phyloP scores from a whole-genome alignment of 108 stramenopile species.

The Cyclotella kingstonii region DNA sequence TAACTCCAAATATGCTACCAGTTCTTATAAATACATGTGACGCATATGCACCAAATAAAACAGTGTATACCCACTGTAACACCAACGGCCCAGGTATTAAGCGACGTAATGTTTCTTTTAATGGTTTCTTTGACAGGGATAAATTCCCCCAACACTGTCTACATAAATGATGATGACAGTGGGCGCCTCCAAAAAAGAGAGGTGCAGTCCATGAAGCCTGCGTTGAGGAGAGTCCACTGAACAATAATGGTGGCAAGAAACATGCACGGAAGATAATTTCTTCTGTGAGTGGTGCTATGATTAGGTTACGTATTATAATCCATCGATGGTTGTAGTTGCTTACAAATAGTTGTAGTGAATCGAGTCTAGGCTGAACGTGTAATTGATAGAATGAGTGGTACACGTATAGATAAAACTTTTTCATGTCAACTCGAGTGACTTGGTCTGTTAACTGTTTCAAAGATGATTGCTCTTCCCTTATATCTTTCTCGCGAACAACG shows the following conservation, averaged over 20 bases:
- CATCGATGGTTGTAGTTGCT: constrained; percentile 37
- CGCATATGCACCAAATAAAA: constrained; percentile 76
- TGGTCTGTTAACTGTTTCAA: background rate
- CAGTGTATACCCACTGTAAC: constrained; percentile 75
- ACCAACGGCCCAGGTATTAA: constrained; percentile 22
- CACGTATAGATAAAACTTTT: constrained; percentile 10
- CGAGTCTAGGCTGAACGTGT: constrained; percentile 14
- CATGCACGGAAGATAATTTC: constrained; percentile 84
- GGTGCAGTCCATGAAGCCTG: constrained; percentile 54
- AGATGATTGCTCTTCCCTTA: constrained; percentile 4
- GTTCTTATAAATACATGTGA: constrained; percentile 69
- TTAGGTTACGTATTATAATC: constrained; percentile 55
- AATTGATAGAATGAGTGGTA: constrained; percentile 7
- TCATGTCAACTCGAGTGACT: background rate
- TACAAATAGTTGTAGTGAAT: constrained; percentile 14
- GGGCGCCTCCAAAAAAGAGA: constrained; percentile 82
- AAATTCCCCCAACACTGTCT: constrained; percentile 19
- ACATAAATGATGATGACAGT: constrained; percentile 74
- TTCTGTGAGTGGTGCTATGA: constrained; percentile 73
- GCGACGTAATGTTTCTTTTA: background rate
- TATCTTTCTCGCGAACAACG: background rate
- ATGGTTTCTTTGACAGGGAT: constrained; percentile 6
- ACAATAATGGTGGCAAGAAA: constrained; percentile 55
- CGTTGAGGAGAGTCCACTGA: constrained; percentile 17
- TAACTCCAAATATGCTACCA: constrained; percentile 53